Conservation (phyloP, 176 grass and related monocot genomes). For the Guadua angustifolia region DNA sequence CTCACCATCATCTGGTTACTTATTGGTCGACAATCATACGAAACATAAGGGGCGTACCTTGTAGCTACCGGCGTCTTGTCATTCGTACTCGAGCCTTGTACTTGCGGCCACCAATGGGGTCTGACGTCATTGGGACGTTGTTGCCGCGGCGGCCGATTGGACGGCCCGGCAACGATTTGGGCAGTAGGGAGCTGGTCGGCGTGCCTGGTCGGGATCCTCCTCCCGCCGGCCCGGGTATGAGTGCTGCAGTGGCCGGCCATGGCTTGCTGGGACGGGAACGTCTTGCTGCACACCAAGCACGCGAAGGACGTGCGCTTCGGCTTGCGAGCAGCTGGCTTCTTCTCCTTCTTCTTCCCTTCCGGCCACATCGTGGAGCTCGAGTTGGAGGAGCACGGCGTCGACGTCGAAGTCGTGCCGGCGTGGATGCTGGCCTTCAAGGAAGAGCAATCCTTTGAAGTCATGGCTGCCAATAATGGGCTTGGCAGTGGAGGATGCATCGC, state of each 20-base stretch:
- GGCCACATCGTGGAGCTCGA: background rate
- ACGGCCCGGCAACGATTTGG: background rate
- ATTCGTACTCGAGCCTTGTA: background rate
- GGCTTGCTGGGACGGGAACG: slow-evolving; percentile 37
- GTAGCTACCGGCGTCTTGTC: background rate
- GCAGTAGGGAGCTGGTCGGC: background rate
- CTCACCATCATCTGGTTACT: background rate
- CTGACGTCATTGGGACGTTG: too few relatives aligned
- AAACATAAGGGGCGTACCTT: background rate
- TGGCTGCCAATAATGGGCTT: too few relatives aligned
- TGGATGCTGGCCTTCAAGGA: background rate
- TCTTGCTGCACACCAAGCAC: slow-evolving; percentile 21
- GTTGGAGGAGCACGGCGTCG: background rate
- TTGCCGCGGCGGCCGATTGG: background rate
- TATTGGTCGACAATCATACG: background rate
- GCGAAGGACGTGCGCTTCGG: slow-evolving; percentile 13
- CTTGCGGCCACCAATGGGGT: background rate
- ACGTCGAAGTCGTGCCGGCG: background rate
- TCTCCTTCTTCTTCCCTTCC: background rate
- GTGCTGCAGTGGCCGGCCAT: slow-evolving; percentile 41
- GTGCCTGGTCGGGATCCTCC: background rate
- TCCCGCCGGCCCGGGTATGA: slow-evolving; percentile 8
- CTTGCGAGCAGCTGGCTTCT: background rate
- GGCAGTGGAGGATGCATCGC: too few relatives aligned
- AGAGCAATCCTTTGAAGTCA: too few relatives aligned